phyloP scores from a whole-genome alignment of 192 early-diverging fungal genomes.

The Pilobolus umbonatus region DNA sequence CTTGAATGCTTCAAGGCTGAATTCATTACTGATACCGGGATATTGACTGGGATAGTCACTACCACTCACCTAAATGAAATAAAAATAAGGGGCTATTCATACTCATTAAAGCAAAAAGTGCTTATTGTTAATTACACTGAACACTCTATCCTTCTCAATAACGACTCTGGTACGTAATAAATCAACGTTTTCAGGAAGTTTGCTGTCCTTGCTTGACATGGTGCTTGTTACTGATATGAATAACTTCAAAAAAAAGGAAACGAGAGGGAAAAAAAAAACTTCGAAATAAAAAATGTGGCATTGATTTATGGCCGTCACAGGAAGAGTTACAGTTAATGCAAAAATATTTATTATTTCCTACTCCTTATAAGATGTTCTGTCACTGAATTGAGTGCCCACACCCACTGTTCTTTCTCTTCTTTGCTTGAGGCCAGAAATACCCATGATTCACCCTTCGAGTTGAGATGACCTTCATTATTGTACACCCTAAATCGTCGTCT shows the following conservation, averaged over 20 bases:
- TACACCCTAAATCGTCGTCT: constrained; percentile 11
- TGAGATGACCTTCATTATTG: background rate
- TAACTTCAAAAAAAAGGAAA: too few relatives aligned
- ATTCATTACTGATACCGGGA: constrained; percentile 54
- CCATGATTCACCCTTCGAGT: constrained; percentile 6
- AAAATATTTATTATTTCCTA: background rate
- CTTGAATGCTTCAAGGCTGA: constrained; percentile 67
- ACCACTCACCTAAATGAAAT: constrained; percentile 66
- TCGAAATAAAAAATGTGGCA: too few relatives aligned
- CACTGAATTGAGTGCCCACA: constrained; percentile 22
- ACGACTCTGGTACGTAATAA: constrained; percentile 56
- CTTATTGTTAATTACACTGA: constrained; percentile 46
- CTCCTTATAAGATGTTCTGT: constrained; percentile 14
- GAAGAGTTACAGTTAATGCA: too few relatives aligned
- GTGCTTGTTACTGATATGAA: too few relatives aligned
- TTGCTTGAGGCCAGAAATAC: constrained; percentile 19
- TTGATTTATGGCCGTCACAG: too few relatives aligned
- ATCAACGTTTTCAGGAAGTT: constrained; percentile 35
- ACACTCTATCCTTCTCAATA: constrained; percentile 62
- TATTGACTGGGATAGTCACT: constrained; percentile 74
- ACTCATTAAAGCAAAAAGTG: background rate
- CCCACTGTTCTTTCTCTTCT: constrained; percentile 32
- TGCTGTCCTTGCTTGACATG: background rate
- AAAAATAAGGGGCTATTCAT: background rate
- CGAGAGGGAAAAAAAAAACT: too few relatives aligned